phyloP scores from a whole-genome alignment of 73 alveolate genomes.

The Paramecium octaurelia region DNA sequence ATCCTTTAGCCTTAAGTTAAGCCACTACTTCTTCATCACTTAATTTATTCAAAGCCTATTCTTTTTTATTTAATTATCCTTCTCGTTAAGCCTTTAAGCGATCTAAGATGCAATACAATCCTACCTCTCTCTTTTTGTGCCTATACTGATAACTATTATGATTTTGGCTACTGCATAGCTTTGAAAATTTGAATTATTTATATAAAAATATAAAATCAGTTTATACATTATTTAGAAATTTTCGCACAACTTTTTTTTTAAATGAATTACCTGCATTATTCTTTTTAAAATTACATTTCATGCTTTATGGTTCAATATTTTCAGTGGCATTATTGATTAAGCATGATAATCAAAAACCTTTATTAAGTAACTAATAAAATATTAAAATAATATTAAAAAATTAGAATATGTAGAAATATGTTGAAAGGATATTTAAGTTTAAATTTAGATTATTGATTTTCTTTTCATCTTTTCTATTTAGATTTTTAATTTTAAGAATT shows the following conservation, averaged over 20 bases:
- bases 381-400: too few species aligned
- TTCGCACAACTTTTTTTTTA: not conserved
- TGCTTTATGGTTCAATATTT: not conserved
- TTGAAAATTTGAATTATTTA: not conserved
- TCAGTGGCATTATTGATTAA: not conserved
- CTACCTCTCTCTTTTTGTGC: conserved; percentile 36
- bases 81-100: conserved; percentile 65
- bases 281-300: too few species aligned
- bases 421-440: too few species aligned
- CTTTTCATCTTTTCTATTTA: too few species aligned
- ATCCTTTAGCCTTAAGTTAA: conserved; percentile 73
- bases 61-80: conserved; percentile 63
- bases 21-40: conserved; percentile 67
- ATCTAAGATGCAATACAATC: not conserved
- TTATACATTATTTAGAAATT: not conserved
- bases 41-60: conserved; percentile 63
- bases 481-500: too few species aligned
- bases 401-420: too few species aligned
- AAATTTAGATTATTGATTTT: too few species aligned
- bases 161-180: not conserved
- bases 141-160: conserved; percentile 15
- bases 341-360: too few species aligned
- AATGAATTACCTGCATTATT: not conserved
- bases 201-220: not conserved
- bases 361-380: too few species aligned